Base-by-base conservation (phyloP, 2,329 filamentous ascomycete species). In the Fusarium tupiense region DNA sequence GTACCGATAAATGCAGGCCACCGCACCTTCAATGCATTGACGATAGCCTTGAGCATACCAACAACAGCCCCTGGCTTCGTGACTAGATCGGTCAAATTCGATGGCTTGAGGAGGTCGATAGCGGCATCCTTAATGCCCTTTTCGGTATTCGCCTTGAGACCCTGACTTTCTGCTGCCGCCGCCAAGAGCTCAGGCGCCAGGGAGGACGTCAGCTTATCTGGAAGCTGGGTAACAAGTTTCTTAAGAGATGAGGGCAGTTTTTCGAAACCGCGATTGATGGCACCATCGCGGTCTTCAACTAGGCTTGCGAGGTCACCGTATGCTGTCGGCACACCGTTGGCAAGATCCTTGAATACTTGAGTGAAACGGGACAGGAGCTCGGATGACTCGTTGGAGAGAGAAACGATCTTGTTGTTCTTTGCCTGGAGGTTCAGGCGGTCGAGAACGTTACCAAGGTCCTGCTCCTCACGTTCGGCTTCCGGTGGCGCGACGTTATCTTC, bases 1-100 rank as follows among this genome's bases (percentile, higher is more conserved):
- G 96, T 95, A 19, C 95, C 95, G 70, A 98, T 90, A 72, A 98
- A 92, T 2, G 95, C 95, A 0, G 96, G 96, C 88, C 97, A 98
- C 52, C 96, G 88, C 69, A 94, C 86, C 83, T 95, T 94, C 65
- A 99, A 83, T 60, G 95, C 96, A 68, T 94, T 94, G 80, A 98
- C 91, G 64, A 98, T 98, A n/a, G 93, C 94, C 79, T 93, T 92
- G 53, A 99, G 85, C 88, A 98, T 92, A 7, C 91, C 91, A 3
- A 94, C 93, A 8, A 98, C 88, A 1, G 94, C 92, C n/a, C 95
- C 93, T 5, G 97, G 94, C 75, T 97, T 96, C 7, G 93, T 93
- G 8, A 97, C 90, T 37, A 98, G 83, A 61, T 94, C 92, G 77
- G 94, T 92, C 71, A 98, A 80, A 66, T 89, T 95, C 8, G 91